Base-by-base conservation (phyloP, 305 asterid genomes). In the Fraxinus sp. region DNA sequence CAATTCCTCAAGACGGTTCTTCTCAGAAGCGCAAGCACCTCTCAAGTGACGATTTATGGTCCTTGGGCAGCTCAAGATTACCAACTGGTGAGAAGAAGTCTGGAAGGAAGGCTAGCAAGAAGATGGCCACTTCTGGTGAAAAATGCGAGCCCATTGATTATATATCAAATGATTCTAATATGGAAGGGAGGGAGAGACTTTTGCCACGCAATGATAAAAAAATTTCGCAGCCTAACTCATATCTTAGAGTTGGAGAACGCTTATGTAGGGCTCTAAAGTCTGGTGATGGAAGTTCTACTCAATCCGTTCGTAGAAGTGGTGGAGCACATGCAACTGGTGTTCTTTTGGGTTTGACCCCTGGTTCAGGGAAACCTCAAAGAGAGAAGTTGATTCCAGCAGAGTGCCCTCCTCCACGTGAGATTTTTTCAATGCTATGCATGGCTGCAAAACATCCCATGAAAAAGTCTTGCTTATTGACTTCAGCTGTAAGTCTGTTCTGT, bases 401-500 rank as follows among this genome's bases (percentile, higher is more conserved):
- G 68, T 64, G 79, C 77, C 87, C 88, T 79, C 72, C 91, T 64
- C 83, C 92, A 5, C 84, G 83, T 30, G 89, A 88, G 87, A 78
- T 93, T 84, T 92, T 93, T 80, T 85, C 83, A 28, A 86, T 71
- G 87, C 89, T 94, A 78, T 78, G 62, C 9, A 35, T 84, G 82
- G 90, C 89, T 82, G 95, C 97, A 1, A 80, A 79, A 83, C 83
- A 80, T 83, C 95, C 97, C 77, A 78, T 86, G 91, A 85, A 86
- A 55, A 89, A 87, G 28, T 81, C 82, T 76, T 11, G 68, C 32
- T 41, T 83, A 78, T 75, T 85, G 85, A 62, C 76, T 66, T 78
- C 94, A 5, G 70, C 84, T 24, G 76, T 85, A 64, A 85, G 86
- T 64, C 87, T 87, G 76, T 90, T 93, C 74, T 79, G 87, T 82